Percentiles rank a stretch among this genome's conserved stretches.
These are phyloP conservation scores for Colletotrichum tamarilloi DNA, from an alignment of 2,329 filamentous ascomycete genomes.

Conservation along the genomic window DNA sequence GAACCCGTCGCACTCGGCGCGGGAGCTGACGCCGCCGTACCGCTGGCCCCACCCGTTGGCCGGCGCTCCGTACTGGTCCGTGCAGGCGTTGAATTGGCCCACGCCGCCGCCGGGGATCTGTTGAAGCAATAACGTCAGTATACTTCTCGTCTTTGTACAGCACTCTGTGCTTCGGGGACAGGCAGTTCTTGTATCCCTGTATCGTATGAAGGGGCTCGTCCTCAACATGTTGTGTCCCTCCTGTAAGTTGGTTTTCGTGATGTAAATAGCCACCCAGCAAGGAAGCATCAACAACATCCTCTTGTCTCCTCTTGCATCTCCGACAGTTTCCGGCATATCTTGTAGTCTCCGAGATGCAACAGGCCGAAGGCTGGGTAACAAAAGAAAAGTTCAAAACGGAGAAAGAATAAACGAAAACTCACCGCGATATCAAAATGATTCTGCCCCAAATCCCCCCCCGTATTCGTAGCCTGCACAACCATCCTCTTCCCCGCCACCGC, in stretches of 20 bases:
- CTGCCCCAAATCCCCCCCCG: conserved; percentile 62
- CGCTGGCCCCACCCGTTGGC: conserved; percentile 64
- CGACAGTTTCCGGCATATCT: background rate
- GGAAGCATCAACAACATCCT: background rate
- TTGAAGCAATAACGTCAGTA: background rate
- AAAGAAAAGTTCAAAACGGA: background rate
- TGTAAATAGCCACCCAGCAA: background rate
- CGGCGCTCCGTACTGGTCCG: conserved; percentile 56
- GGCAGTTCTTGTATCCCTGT: background rate
- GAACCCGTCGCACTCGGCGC: conserved; percentile 63
- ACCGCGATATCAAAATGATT: conserved; percentile 67
- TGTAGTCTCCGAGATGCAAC: background rate
- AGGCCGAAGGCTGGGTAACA: too few relatives aligned
- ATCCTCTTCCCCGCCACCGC: conserved; percentile 66
- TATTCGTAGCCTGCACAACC: conserved; percentile 71
- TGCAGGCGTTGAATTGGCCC: conserved; percentile 59
- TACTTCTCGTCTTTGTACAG: too few relatives aligned
- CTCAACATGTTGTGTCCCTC: background rate
- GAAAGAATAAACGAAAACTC: conserved; percentile 33
- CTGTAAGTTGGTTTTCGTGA: background rate
- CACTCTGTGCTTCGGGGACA: too few relatives aligned
- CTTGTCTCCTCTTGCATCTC: background rate
- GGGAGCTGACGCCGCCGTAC: conserved; percentile 67
- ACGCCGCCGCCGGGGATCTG: conserved; percentile 64
- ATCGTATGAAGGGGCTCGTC: background rate